Base-by-base conservation (phyloP, 768 basidiomycete genomes). In the Trametes meyenii region DNA sequence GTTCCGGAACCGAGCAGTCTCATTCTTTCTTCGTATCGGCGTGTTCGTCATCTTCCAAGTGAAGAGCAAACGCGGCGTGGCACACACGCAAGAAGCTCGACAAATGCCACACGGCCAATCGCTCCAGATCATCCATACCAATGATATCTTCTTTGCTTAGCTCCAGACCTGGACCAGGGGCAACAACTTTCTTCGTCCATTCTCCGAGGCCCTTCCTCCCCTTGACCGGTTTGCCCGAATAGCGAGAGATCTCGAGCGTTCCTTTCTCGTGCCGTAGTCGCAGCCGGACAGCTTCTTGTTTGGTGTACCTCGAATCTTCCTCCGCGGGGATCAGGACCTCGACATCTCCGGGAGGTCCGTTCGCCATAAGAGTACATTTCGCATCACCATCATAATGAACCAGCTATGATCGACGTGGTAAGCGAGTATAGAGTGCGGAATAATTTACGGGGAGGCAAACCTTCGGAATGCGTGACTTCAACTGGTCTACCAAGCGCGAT, bases 401-500 rank as follows among this genome's bases (percentile, higher is more conserved):
- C 26, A 84, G 69, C 83, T 85, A 60, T 6, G 19, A n/a, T 6
- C n/a, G 19, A 14, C 21, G 21, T 14, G 11, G 11, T 16, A 38
- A 12, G 7, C 24, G n/a, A 38, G 50, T 13, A 8, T 19, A 10
- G 51, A 52, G 14, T 12, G 24, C 6, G 16, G 12, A 51, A 19
- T 13, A 21, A 43, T 13, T 23, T 2, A 57, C 13, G 16, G 21
- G n/a, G 14, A 11, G 23, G 60, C 72, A 14, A 60, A 84, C 85
- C 74, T 77, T 78, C 2, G 85, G 83, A n/a, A 82, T 81, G 26
- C 80, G 75, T 61, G 79, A 76, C 62, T 81, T 85, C 29, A 85
- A 74, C 58, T 81, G 77, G 43, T 80, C 76, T 2, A 85, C 71
- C 21, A 81, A 72, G 16, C 71, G 66, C 4, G 69, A 72, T 8